Evolutionary conservation across 1,284 basidiomycete species (phyloP).

Genomic region (Schizopora paradoxa): DNA sequence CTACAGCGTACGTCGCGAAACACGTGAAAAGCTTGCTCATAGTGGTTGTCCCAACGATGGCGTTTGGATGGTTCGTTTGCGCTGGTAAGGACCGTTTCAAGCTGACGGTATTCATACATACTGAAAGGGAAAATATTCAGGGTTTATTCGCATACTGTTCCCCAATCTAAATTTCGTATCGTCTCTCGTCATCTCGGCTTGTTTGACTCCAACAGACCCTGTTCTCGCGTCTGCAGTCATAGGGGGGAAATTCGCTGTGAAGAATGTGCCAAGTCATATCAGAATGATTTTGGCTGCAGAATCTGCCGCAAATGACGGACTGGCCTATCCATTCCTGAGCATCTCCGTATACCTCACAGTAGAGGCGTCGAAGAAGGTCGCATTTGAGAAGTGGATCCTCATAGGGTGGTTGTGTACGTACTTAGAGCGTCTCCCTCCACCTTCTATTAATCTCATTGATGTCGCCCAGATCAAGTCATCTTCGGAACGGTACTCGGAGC

Average conservation of each 20-base stretch:
- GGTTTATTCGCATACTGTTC: constrained; percentile 62
- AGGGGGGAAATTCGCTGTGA: constrained; percentile 85
- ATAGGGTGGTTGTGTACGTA: constrained; percentile 72
- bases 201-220: constrained; percentile 92
- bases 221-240: constrained; percentile 42
- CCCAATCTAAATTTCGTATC: constrained; percentile 66
- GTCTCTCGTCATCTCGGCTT: constrained; percentile 82
- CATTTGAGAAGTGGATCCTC: constrained; percentile 75
- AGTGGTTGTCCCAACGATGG: constrained; percentile 76
- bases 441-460: neutral
- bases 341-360: constrained; percentile 85
- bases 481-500: constrained; percentile 79
- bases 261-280: constrained; percentile 82
- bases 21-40: constrained; percentile 54
- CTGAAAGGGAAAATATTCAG: constrained; percentile 26
- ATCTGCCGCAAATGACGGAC: constrained; percentile 82
- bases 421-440: constrained; percentile 1
- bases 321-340: constrained; percentile 90
- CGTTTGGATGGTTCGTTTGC: constrained; percentile 67
- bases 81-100: constrained; percentile 37
- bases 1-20: constrained; percentile 57
- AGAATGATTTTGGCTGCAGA: constrained; percentile 84
- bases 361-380: constrained; percentile 57
- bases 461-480: constrained; percentile 71
- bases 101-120: neutral